Base-by-base conservation (phyloP, 441 rosid genomes). In the Iberis amara region DNA sequence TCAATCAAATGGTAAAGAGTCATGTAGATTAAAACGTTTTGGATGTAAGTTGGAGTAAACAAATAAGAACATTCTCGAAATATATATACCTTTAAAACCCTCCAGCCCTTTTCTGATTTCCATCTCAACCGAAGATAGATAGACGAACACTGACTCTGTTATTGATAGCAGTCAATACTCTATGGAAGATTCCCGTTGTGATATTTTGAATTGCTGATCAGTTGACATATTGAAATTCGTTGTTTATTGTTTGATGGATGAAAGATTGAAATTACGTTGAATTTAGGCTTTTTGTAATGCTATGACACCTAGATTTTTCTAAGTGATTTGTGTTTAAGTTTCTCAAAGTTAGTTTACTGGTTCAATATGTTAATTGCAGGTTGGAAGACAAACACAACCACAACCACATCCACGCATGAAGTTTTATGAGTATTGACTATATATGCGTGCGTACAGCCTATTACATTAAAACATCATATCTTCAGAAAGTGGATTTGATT, bases 381-480 rank as follows among this genome's bases (percentile, higher is more conserved):
- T 86, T 55, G 99, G 96, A 92, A 92, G 73, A 89, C 97, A 5
- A 92, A 92, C 69, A 92, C 98, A 46, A 92, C 97, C n/a, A n/a
- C n/a, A n/a, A n/a, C n/a, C n/a, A n/a, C n/a, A n/a, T n/a, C n/a
- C 6, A 82, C 79, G 27, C 94, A 92, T 72, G 98, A 92, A 81
- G 92, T 88, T 30, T 68, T 92, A 21, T 96, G 96, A 64, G 94
- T 84, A 35, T 78, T 82, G 89, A 92, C 96, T 3, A 71, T 70
- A 70, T n/a, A n/a, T n/a, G n/a, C n/a, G n/a, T n/a, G n/a, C n/a
- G n/a, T n/a, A n/a, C n/a, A n/a, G n/a, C n/a, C n/a, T n/a, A n/a
- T n/a, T n/a, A n/a, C n/a, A n/a, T n/a, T n/a, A n/a, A n/a, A n/a
- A n/a, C n/a, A n/a, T n/a, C n/a, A n/a, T n/a, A n/a, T n/a, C n/a